phyloP scores from a whole-genome alignment of 2,329 filamentous ascomycete genomes.

The Cordyceps militaris region DNA sequence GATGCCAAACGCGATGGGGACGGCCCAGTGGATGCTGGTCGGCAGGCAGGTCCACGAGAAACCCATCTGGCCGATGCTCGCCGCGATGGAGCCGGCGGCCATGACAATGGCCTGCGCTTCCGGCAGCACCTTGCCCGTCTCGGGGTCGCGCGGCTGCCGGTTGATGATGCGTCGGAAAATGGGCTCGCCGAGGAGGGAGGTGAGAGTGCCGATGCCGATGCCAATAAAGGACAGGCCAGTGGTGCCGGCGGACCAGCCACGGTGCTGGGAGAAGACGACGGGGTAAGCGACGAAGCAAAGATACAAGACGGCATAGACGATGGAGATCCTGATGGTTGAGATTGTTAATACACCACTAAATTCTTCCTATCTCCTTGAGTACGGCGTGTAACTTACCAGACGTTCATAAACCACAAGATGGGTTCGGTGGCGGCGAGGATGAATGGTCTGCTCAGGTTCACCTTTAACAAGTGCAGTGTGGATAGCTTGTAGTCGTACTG shows the following conservation, averaged over 20 bases:
- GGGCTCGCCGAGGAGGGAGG: constrained; percentile 55
- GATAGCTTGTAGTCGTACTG: constrained; percentile 63
- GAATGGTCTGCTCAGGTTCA: constrained; percentile 68
- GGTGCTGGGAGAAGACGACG: constrained; percentile 61
- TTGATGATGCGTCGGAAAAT: constrained; percentile 69
- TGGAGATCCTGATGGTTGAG: constrained; percentile 51
- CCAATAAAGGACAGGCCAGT: constrained; percentile 69
- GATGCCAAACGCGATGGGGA: constrained; percentile 65
- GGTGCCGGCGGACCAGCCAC: constrained; percentile 68
- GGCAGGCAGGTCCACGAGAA: constrained; percentile 80
- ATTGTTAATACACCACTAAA: neutral
- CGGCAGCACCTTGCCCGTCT: constrained; percentile 61
- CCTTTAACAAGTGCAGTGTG: constrained; percentile 56
- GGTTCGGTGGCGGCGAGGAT: constrained; percentile 69
- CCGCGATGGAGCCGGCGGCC: constrained; percentile 62
- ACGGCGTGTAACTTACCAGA: constrained; percentile 38
- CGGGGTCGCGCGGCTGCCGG: constrained; percentile 60
- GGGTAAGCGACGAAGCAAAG: constrained; percentile 84
- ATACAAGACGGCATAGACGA: constrained; percentile 75
- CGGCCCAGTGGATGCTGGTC: constrained; percentile 64
- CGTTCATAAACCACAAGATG: constrained; percentile 58
- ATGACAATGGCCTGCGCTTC: constrained; percentile 73
- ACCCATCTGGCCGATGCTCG: constrained; percentile 69
- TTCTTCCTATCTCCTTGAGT: neutral
- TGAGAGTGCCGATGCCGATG: constrained; percentile 51